These are phyloP conservation scores for Populus hybrid DNA, from an alignment of 441 rosid genomes.

Conservation along the genomic window DNA sequence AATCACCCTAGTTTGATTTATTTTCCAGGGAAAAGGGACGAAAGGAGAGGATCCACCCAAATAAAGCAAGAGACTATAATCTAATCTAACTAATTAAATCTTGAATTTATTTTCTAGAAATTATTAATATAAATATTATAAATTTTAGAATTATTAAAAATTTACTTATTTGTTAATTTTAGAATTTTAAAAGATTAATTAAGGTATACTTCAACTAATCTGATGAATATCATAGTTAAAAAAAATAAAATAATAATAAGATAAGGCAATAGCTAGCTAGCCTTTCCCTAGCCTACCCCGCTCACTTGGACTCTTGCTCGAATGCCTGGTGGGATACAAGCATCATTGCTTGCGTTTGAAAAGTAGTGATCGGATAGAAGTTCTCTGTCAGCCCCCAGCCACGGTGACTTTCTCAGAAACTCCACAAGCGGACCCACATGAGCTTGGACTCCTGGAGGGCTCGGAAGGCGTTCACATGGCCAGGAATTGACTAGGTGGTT, in stretches of 20 bases:
- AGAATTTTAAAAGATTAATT: too few relatives aligned
- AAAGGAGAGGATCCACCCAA: slow-evolving; percentile 21
- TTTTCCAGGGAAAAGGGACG: not conserved
- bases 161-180: too few relatives aligned
- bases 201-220: accelerated
- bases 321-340: slow-evolving; percentile 15
- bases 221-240: too few relatives aligned
- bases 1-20: not conserved
- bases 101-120: too few relatives aligned
- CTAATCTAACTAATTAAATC: too few relatives aligned
- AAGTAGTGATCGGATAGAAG: slow-evolving; percentile 19
- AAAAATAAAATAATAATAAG: too few relatives aligned
- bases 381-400: slow-evolving; percentile 26
- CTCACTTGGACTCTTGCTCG: slow-evolving; percentile 33
- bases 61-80: not conserved
- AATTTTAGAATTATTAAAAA: accelerated
- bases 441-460: slow-evolving; percentile 6
- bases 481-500: slow-evolving; percentile 23
- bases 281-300: slow-evolving; percentile 18
- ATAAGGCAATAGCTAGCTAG: not conserved
- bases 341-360: slow-evolving; percentile 44
- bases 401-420: slow-evolving; percentile 10
- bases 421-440: slow-evolving; percentile 1
- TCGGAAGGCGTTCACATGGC: not conserved
- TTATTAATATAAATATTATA: too few relatives aligned